Percentiles rank a stretch among this genome's conserved stretches.
These are phyloP conservation scores for Endocarpon pusillum DNA, from an alignment of 495 filamentous ascomycete genomes.

Conservation along the genomic window DNA sequence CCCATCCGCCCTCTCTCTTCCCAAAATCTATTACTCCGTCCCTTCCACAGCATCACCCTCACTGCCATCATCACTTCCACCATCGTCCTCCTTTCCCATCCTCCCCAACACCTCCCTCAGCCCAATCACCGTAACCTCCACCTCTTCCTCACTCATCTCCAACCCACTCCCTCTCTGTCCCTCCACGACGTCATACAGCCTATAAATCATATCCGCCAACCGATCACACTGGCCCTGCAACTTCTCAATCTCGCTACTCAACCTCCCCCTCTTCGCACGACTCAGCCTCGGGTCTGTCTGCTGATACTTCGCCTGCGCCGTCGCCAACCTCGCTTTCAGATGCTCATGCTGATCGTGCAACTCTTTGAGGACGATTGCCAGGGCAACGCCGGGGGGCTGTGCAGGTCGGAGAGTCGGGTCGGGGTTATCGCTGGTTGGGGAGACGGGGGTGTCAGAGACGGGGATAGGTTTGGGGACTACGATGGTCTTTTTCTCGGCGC, in stretches of 20 bases:
- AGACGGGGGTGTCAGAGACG: conserved; percentile 47
- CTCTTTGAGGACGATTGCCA: conserved; percentile 63
- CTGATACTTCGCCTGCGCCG: conserved; percentile 43
- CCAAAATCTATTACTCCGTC: no score
- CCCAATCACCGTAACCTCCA: conserved; percentile 52
- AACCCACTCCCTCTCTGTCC: conserved; percentile 51
- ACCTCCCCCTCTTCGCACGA: conserved; percentile 46
- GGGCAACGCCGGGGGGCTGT: conserved; percentile 52
- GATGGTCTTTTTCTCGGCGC: conserved; percentile 28
- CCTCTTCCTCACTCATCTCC: conserved; percentile 45
- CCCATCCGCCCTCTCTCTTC: no score
- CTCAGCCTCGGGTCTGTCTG: conserved; percentile 49
- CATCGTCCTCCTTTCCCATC: conserved; percentile 14
- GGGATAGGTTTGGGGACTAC: conserved; percentile 50
- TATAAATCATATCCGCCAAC: conserved; percentile 79
- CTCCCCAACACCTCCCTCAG: conserved; percentile 31
- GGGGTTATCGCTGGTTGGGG: conserved; percentile 34
- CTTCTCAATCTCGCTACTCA: conserved; percentile 46
- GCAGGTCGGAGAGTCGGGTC: conserved; percentile 65
- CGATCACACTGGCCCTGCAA: conserved; percentile 49
- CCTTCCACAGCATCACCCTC: no score
- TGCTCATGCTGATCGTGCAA: conserved; percentile 72
- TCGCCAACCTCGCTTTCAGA: conserved; percentile 47
- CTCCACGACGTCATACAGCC: conserved; percentile 78
- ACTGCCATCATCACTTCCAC: conserved; percentile 23